Evolutionary conservation across 1,139 yeast species (phyloP), one percentile per base, ranked within the genome.

Genomic region (Debaryomyces subglobosus): DNA sequence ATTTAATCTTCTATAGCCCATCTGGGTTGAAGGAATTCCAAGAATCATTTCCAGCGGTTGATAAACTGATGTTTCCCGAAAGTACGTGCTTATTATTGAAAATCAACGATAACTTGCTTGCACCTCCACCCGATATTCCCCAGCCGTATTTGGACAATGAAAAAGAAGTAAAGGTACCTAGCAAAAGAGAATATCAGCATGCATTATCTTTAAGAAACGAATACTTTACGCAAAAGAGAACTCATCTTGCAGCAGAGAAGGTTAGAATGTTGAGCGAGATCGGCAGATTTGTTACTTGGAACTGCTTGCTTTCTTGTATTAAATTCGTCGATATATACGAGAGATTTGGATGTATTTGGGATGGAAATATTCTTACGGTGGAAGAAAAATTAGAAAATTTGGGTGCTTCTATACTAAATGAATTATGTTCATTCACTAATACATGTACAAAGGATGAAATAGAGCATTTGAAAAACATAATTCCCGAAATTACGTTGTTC

Each of bases 111-210:
- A 48, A 51, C 25, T 15, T 50, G 7, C 43, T 58, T 2, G 46
- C 53, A 2, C 53, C 64, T 20, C 79, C 80, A 24, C 73, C 78
- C 3, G 68, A 64, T 7, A 52, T 74, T 7, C 82, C 82, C 1
- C 65, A 63, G 39, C 79, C 81, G 0, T 76, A 64, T 50, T 57
- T 77, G 44, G 72, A 72, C 48, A 69, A 68, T 2, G 72, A 74
- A 39, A 71, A 69, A 42, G 62, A 59, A 29, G 56, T 77, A 2
- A 64, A 65, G 8, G 62, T 66, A 5, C 82, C 82, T 0, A 63
- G 63, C 1, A 63, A 68, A 40, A 60, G 58, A 39, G 73, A 71
- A 47, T 60, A 69, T 2, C 67, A 65, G 20, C 49, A 53, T 23
- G 69, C 62, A 0, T 49, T 69, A 8, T 60, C 65, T 0, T 52